phyloP scores from a whole-genome alignment of 805 yeast genomes.

The Metschnikowia matae region DNA sequence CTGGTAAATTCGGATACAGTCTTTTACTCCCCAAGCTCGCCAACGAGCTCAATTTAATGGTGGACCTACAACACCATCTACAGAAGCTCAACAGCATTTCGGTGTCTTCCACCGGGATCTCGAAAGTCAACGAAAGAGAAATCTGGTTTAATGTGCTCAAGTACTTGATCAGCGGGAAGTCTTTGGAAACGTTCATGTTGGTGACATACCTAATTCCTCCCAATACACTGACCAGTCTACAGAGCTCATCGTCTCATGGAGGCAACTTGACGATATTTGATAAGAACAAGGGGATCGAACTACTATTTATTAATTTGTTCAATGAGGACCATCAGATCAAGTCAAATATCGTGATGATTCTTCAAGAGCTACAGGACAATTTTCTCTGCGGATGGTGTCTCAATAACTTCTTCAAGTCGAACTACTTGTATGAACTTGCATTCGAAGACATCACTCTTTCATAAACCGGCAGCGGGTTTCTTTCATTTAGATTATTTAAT shows the following conservation, averaged over 20 bases:
- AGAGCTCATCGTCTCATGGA: conserved; percentile 34
- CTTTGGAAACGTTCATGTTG: conserved; percentile 37
- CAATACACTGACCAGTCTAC: conserved; percentile 34
- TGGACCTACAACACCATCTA: conserved; percentile 40
- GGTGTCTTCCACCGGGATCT: conserved; percentile 3
- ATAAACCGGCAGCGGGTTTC: neutral
- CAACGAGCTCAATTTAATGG: conserved; percentile 40
- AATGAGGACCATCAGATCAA: conserved; percentile 39
- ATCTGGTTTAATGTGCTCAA: conserved; percentile 42
- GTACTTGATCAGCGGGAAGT: conserved; percentile 39
- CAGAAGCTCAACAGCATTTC: conserved; percentile 30
- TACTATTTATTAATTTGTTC: conserved; percentile 37
- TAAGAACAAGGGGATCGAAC: conserved; percentile 43
- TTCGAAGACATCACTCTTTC: conserved; percentile 27
- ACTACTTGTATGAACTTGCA: conserved; percentile 39
- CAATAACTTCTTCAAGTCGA: conserved; percentile 32
- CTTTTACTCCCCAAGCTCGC: conserved; percentile 33
- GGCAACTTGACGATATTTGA: conserved; percentile 40
- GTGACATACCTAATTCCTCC: conserved; percentile 42
- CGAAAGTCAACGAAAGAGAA: conserved; percentile 27
- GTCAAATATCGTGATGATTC: conserved; percentile 37
- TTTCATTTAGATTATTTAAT: neutral
- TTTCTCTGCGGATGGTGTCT: conserved; percentile 45
- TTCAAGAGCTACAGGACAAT: conserved; percentile 42
- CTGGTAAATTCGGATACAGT: conserved; percentile 30